These are phyloP conservation scores for Marchantia paleacea DNA, from an alignment of 225 moss, liverwort and hornwort genomes.

Conservation along the genomic window DNA sequence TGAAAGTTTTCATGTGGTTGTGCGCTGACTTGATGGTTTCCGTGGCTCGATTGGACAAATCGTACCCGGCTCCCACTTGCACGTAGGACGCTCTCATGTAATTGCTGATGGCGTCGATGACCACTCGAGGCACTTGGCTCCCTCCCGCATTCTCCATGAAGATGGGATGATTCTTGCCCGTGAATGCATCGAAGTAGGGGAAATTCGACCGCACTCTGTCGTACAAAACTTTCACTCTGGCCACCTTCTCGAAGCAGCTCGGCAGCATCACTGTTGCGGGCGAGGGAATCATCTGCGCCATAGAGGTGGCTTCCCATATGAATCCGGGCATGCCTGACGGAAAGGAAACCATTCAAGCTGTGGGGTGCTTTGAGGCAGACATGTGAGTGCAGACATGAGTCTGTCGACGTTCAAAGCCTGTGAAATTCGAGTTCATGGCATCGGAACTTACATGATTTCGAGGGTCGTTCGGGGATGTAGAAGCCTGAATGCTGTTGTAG, in stretches of 20 bases:
- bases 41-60: conserved; percentile 41
- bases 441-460: conserved; percentile 24
- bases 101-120: conserved; percentile 48
- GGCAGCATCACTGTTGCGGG: conserved; percentile 17
- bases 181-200: conserved; percentile 35
- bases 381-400: too few species aligned
- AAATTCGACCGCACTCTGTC: conserved; percentile 52
- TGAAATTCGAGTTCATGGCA: too few species aligned
- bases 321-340: too few species aligned
- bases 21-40: conserved; percentile 43
- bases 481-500: conserved; percentile 24
- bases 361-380: not conserved
- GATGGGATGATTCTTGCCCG: conserved; percentile 27
- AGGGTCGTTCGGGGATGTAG: conserved; percentile 23
- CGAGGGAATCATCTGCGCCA: conserved; percentile 6
- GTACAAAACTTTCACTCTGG: conserved; percentile 43
- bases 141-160: conserved; percentile 61
- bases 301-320: too few species aligned
- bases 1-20: conserved; percentile 53
- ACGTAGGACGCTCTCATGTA: conserved; percentile 48
- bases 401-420: not conserved
- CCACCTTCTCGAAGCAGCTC: conserved; percentile 35
- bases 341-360: too few species aligned
- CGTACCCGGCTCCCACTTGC: conserved; percentile 45
- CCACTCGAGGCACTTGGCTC: conserved; percentile 52